These are phyloP conservation scores for Ramalina intermedia DNA, from an alignment of 495 filamentous ascomycete species.

Conservation along the genomic window DNA sequence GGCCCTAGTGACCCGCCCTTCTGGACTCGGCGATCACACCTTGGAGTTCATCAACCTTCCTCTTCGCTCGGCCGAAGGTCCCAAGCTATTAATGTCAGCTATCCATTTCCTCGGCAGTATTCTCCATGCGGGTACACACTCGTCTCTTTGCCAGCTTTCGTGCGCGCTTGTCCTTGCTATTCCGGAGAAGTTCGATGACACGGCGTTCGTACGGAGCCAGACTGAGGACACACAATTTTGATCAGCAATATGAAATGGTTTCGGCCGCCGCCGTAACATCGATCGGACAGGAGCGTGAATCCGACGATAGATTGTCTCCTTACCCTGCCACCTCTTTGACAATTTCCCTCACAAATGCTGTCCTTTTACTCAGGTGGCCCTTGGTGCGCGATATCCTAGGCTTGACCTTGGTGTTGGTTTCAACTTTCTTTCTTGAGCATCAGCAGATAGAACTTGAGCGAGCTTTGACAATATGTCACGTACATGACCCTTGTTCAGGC, in stretches of 20 bases:
- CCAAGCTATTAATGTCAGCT: slow-evolving; percentile 48
- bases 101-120: neutral
- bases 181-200: slow-evolving; percentile 95
- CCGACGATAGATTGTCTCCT: slow-evolving; percentile 11
- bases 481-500: slow-evolving; percentile 86
- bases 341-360: slow-evolving; percentile 84
- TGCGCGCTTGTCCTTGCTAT: slow-evolving; percentile 98
- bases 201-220: slow-evolving; percentile 96
- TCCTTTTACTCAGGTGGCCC: slow-evolving; percentile 83
- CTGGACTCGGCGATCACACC: slow-evolving; percentile 93
- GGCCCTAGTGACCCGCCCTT: slow-evolving; percentile 58
- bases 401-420: slow-evolving; percentile 59
- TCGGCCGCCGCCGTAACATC: neutral
- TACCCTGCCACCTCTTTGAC: slow-evolving; percentile 91
- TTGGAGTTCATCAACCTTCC: slow-evolving; percentile 96
- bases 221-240: slow-evolving; percentile 27
- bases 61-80: slow-evolving; percentile 93
- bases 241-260: no score
- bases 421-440: slow-evolving; percentile 61
- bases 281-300: neutral
- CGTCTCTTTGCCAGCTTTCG: slow-evolving; percentile 99
- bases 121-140: slow-evolving; percentile 34
- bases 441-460: slow-evolving; percentile 14
- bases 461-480: slow-evolving; percentile 19
- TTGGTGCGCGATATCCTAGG: slow-evolving; percentile 76